Conservation (phyloP, 2,329 filamentous ascomycete species). For the Alternaria rosae region DNA sequence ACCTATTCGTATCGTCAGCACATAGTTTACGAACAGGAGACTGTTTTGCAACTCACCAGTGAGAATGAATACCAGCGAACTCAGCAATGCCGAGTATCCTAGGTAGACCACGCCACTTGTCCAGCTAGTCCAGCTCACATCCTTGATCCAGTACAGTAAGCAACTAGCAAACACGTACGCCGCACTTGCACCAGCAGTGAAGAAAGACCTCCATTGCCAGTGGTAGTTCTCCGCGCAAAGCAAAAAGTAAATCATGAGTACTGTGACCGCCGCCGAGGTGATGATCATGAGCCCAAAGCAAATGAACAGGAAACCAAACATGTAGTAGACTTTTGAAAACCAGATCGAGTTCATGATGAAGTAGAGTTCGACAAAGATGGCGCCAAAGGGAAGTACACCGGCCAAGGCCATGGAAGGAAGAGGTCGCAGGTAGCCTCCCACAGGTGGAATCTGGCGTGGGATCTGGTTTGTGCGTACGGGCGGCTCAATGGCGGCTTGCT, state of each 20-base stretch:
- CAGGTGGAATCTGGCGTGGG: conserved; percentile 90
- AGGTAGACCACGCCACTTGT: conserved; percentile 90
- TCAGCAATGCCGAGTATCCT: conserved; percentile 89
- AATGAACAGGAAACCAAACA: conserved; percentile 99
- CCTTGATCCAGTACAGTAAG: conserved; percentile 87
- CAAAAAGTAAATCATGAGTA: conserved; percentile 94
- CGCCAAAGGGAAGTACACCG: conserved; percentile 90
- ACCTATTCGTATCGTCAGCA: conserved; percentile 61
- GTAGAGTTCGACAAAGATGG: conserved; percentile 98
- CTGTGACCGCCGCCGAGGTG: conserved; percentile 89
- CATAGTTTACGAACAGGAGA: background rate
- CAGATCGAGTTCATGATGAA: conserved; percentile 99
- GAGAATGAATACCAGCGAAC: conserved; percentile 90
- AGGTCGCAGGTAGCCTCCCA: conserved; percentile 81
- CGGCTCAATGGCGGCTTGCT: conserved; percentile 69
- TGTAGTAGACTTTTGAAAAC: conserved; percentile 99
- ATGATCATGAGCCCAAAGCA: conserved; percentile 98
- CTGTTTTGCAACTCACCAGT: conserved; percentile 73
- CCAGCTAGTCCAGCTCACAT: conserved; percentile 82
- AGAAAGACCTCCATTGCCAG: conserved; percentile 97
- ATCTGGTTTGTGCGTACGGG: conserved; percentile 98
- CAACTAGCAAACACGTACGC: conserved; percentile 93
- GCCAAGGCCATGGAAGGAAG: conserved; percentile 91
- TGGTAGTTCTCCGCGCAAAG: conserved; percentile 97
- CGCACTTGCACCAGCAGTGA: conserved; percentile 88